Base-by-base conservation (phyloP, 1,284 basidiomycete species). In the Boletus smithii region DNA sequence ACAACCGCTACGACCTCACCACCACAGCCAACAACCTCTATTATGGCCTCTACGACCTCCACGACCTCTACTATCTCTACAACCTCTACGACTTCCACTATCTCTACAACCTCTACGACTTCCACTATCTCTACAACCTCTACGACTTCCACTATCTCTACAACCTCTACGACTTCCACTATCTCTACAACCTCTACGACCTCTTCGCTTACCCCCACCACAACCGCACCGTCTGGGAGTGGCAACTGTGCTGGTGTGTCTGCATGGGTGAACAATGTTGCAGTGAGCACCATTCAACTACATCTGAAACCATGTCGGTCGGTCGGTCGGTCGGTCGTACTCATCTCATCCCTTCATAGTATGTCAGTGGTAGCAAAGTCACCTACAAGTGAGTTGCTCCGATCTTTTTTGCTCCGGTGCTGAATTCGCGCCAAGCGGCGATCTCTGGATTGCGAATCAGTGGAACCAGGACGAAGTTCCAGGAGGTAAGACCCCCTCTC, bases 391-490 rank as follows among this genome's bases (percentile, higher is more conserved):
- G 27, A 24, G 60, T 45, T 10, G 17, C 14, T 18, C n/a, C n/a
- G n/a, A n/a, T n/a, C n/a, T n/a, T n/a, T n/a, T n/a, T n/a, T n/a
- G n/a, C n/a, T n/a, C n/a, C n/a, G n/a, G n/a, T n/a, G n/a, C n/a
- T n/a, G n/a, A n/a, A n/a, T n/a, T n/a, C n/a, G n/a, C n/a, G n/a
- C n/a, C n/a, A n/a, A 65, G 63, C 38, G 61, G 63, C 0, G 17
- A 42, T 23, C 60, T 65, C 26, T 62, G 61, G 61, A 58, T 53
- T 35, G 61, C 62, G 9, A 52, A 29, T 17, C 49, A 50, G 22
- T 62, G 64, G 61, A 54, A 53, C 24, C 5, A 62, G 39, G 18
- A 22, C 9, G 61, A 63, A 14, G 8, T 5, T 3, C 60, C 60
- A 0, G 64, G 61, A 59, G 58, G 63, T 65, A 26, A 48, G 48